phyloP scores from a whole-genome alignment of 148 eudicot genomes.

The Limonium bicolor region DNA sequence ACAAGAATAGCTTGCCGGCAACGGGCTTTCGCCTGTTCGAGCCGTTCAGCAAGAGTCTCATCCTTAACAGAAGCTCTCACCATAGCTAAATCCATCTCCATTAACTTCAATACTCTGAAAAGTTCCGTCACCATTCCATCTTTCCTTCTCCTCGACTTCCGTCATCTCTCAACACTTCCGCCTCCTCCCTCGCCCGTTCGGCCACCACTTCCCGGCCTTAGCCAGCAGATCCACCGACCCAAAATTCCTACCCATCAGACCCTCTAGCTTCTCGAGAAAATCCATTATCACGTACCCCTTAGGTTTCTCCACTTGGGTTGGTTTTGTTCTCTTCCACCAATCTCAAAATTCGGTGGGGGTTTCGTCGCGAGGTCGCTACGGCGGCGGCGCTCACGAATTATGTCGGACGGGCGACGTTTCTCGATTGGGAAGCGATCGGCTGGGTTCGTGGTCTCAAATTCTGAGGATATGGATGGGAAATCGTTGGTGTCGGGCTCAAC shows the following conservation, averaged over 20 bases:
- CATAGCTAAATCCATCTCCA: constrained; percentile 96
- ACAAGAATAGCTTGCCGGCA: constrained; percentile 92
- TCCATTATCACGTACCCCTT: constrained; percentile 84
- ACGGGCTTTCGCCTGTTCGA: constrained; percentile 58
- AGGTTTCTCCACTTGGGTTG: constrained; percentile 50
- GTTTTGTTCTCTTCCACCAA: constrained; percentile 79
- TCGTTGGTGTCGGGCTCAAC: too few relatives aligned
- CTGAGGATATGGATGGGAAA: constrained; percentile 27
- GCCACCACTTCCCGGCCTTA: constrained; percentile 76
- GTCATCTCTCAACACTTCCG: constrained; percentile 63
- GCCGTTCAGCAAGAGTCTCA: constrained; percentile 58
- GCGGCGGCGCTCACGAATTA: constrained; percentile 37
- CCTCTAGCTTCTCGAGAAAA: constrained; percentile 55
- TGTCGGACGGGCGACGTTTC: constrained; percentile 54
- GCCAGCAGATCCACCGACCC: constrained; percentile 64
- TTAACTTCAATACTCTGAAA: constrained; percentile 63
- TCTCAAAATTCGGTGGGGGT: constrained; percentile 66
- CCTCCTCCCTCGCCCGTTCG: constrained; percentile 68
- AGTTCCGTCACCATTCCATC: constrained; percentile 81
- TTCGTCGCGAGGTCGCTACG: constrained; percentile 32
- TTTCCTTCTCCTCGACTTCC: constrained; percentile 78
- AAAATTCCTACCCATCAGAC: constrained; percentile 49
- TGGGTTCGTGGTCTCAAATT: constrained; percentile 26
- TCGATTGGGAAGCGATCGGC: constrained; percentile 59
- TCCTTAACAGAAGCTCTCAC: constrained; percentile 70